Conservation (phyloP, 345 rosid genomes). For the Trapa bicornis region DNA sequence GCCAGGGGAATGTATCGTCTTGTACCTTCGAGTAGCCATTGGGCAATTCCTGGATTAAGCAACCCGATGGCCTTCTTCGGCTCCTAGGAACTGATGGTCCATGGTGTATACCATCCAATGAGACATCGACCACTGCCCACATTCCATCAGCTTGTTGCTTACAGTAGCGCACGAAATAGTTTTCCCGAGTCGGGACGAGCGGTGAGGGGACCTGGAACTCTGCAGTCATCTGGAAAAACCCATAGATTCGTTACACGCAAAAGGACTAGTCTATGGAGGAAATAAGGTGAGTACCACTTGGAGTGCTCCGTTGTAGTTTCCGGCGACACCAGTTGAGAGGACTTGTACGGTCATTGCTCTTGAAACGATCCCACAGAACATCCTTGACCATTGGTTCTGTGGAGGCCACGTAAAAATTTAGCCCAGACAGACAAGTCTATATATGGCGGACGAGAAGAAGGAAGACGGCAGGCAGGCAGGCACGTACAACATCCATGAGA, state of each 20-base stretch:
- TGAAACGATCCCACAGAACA: conserved; percentile 81
- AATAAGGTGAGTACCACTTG: conserved; percentile 58
- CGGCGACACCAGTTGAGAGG: conserved; percentile 90
- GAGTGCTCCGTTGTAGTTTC: conserved; percentile 90
- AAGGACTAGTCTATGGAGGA: neutral
- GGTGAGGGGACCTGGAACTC: conserved; percentile 94
- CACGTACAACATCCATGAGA: conserved; percentile 83
- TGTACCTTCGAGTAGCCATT: conserved; percentile 91
- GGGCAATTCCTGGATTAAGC: conserved; percentile 77
- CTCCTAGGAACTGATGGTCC: conserved; percentile 26
- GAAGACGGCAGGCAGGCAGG: too few species aligned
- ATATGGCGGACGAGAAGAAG: too few species aligned
- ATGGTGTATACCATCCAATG: conserved; percentile 57
- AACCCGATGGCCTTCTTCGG: conserved; percentile 90
- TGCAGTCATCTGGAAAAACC: conserved; percentile 55
- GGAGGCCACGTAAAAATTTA: neutral
- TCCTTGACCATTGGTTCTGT: conserved; percentile 79
- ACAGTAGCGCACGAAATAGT: conserved; percentile 76
- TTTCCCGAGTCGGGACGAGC: conserved; percentile 71
- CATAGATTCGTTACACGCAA: neutral
- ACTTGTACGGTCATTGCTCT: conserved; percentile 87
- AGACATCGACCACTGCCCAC: conserved; percentile 96
- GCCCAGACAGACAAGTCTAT: too few species aligned
- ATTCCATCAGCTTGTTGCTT: conserved; percentile 65
- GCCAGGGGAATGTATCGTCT: too few species aligned